These are phyloP conservation scores for Penicillium salamii DNA, from an alignment of 495 filamentous ascomycete species.

Conservation along the genomic window DNA sequence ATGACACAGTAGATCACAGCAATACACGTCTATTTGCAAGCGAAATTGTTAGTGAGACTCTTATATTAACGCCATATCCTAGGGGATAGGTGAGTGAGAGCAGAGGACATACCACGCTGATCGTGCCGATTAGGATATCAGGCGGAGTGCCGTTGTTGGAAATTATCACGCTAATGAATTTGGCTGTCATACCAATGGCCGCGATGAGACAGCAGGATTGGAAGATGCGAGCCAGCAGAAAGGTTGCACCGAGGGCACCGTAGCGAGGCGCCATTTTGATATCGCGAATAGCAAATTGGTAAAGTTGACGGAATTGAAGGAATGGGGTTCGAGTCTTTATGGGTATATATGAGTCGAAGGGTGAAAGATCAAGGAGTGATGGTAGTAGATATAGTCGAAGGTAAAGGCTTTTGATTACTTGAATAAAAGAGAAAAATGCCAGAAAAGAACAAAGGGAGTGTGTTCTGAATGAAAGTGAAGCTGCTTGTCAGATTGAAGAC, in stretches of 20 bases:
- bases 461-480: conserved; percentile 14
- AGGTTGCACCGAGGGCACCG: conserved; percentile 76
- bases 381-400: background rate
- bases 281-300: background rate
- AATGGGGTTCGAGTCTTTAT: background rate
- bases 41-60: conserved; percentile 2
- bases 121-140: conserved; percentile 69
- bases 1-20: conserved; percentile 74
- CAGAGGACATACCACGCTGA: conserved; percentile 67
- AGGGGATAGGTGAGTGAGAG: background rate
- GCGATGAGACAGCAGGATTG: conserved; percentile 71
- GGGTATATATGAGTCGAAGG: background rate
- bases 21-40: conserved; percentile 59
- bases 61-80: background rate
- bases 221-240: conserved; percentile 68
- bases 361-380: background rate
- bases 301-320: background rate
- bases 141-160: conserved; percentile 59
- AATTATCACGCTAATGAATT: conserved; percentile 81
- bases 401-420: background rate
- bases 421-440: background rate
- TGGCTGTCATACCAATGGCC: conserved; percentile 76
- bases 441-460: conserved; percentile 6
- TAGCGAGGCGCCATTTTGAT: conserved; percentile 36
- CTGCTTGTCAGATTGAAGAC: conserved; percentile 5